Base-by-base conservation (phyloP, 371 early-diverging fungal genomes). In the Lichtheimia corymbifera region DNA sequence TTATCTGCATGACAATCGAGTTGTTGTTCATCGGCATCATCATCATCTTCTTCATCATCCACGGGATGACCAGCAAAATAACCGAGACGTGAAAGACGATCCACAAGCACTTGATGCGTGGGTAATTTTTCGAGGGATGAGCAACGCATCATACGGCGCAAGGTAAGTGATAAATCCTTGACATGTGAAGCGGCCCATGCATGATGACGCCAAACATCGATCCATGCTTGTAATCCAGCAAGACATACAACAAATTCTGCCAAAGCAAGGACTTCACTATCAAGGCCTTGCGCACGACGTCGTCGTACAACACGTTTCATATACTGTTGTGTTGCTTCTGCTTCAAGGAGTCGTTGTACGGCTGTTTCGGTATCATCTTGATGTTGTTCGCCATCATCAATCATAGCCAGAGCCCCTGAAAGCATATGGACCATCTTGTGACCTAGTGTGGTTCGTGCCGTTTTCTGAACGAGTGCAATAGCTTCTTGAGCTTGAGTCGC, bases 161-260 rank as follows among this genome's bases (percentile, higher is more conserved):
- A 50, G 25, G 63, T 44, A 14, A 75, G 27, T 7, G 68, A 67
- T 27, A 63, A 55, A 20, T 65, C 45, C 24, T 67, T 70, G 4
- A 75, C 66, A 41, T 72, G 72, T 51, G 67, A 59, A 1, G 52
- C 58, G 9, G 41, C 51, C 63, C 58, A 15, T 22, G 47, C 18
- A 20, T 61, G 61, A 1, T 70, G 22, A 11, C 64, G 53, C 76
- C 72, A 72, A 11, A 72, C 71, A 40, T 64, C 52, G 4, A 78
- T 69, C 79, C 79, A 78, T 9, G 76, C 75, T 50, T 78, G 73
- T n/a, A 78, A 53, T 18, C 76, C 75, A 27, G 65, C 62, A 2
- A 78, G 54, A 5, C 65, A 61, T 1, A 71, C 69, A 2, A 78
- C 79, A 41, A 78, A 78, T 47, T 78, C 79, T 22, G 76, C 79